Conservation (phyloP, 768 basidiomycete genomes). For the Xanthoconium stramineum region DNA sequence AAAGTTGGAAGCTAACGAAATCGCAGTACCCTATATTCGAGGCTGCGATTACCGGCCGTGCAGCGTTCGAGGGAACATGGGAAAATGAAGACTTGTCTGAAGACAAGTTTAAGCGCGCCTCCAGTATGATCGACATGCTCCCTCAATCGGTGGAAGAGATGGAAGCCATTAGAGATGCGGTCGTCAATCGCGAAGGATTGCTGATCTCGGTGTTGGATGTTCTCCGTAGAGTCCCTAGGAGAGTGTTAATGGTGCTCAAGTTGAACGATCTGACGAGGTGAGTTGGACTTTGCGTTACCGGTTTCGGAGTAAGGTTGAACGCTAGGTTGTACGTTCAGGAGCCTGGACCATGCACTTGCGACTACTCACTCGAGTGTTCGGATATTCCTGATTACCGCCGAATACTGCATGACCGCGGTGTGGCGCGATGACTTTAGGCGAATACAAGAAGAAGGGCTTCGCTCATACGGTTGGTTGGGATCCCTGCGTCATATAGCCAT, state of each 20-base stretch:
- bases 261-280: constrained; percentile 82
- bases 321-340: constrained; percentile 39
- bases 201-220: constrained; percentile 85
- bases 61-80: constrained; percentile 65
- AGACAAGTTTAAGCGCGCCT: constrained; percentile 53
- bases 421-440: constrained; percentile 66
- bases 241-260: constrained; percentile 81
- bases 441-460: constrained; percentile 50
- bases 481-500: constrained; percentile 57
- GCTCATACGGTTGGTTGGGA: constrained; percentile 39
- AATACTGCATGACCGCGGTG: constrained; percentile 78
- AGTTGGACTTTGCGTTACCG: constrained; percentile 7
- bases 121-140: constrained; percentile 71
- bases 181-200: constrained; percentile 78
- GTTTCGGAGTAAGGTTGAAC: background rate
- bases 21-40: constrained; percentile 89
- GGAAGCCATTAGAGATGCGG: constrained; percentile 77
- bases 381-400: constrained; percentile 88
- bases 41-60: constrained; percentile 86
- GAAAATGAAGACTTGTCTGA: constrained; percentile 36
- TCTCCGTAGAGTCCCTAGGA: constrained; percentile 77
- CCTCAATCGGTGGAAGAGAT: constrained; percentile 76
- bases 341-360: constrained; percentile 77
- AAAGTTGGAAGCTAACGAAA: constrained; percentile 2
- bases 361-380: constrained; percentile 88